Base-by-base conservation (phyloP, 805 yeast genomes). In the Schwanniomyces polymorphus region DNA sequence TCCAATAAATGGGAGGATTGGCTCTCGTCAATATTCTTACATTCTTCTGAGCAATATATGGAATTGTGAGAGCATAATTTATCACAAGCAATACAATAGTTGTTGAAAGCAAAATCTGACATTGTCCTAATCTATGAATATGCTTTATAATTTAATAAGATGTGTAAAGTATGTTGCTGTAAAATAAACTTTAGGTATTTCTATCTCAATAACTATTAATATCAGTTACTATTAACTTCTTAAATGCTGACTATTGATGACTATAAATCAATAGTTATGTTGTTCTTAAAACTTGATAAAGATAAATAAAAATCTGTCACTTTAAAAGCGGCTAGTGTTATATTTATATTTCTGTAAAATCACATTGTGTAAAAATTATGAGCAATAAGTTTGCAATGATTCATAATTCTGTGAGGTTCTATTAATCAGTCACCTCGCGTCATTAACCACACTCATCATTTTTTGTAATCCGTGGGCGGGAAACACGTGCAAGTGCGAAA, bases 101-200 rank as follows among this genome's bases (percentile, higher is more conserved):
- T 66, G 50, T 68, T 67, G 52, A 68, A 68, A 60, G 67, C 67
- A 28, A 58, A 56, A 46, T 64, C 67, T 37, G 79, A 66, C 79
- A 76, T 74, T 40, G 27, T 37, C 39, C 27, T 21, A 23, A 23
- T 37, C 11, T 37, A 26, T 21, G 16, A 21, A 23, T 38, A 29
- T 29, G 29, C 12, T 17, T 7, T 34, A 34, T 14, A 14, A 16
- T 27, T 14, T 31, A 18, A 31, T 14, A 31, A 31, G n/a, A 14
- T 11, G 12, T 28, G n/a, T 12, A 28, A 31, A 31, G 17, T 7
- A 16, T 31, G 18, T 31, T 21, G 35, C 7, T 31, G 35, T 31
- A 31, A 31, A 31, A 14, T 7, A 14, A 11, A 3, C 7, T 31
- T 31, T 31, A 8, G 17, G 7, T 31, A 10, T 14, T 31, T 31